Evolutionary conservation across 495 filamentous ascomycete species (phyloP), one percentile per base, ranked within the genome.

Genomic region (Neurospora intermedia): DNA sequence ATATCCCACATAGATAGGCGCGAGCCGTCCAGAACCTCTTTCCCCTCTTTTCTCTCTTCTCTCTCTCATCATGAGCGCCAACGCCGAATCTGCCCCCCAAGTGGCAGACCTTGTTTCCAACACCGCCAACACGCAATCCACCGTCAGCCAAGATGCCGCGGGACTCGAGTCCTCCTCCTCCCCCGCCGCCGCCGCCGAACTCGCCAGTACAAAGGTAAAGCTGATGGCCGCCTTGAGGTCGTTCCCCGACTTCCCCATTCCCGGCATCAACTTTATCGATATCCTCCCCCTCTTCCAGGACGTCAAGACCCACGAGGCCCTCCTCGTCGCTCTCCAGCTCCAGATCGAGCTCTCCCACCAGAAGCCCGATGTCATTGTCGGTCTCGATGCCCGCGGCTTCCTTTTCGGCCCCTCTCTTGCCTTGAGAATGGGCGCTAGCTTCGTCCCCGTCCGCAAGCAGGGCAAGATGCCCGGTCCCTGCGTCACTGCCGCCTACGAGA

Each of bases 221-320:
- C 83, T 89, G 62, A 78, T 82, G 74, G 80, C 82, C 70, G 80
- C 85, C 69, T 82, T 88, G 39, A 83, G 83, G 80, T 91, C 92
- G 82, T 97, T 92, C 84, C 91, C 92, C 73, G 94, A 99, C 87
- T 98, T 99, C 84, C 96, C 96, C 43, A 90, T 91, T 69, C 91
- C 92, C 7, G 96, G 96, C 81, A 94, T 99, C 80, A 87, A 97
- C 72, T 99, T 99, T 83, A 93, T 98, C 87, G 96, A 99, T 83
- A 98, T 99, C 84, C 89, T 99, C 73, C 96, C 96, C 42, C 91
- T 99, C 76, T 99, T 99, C 86, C 90, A 91, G 81, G 86, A 93
- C 76, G 88, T 89, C n/a, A 78, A 81, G 38, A 83, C 94, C 70
- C 96, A 98, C 83, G 85, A 86, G 72, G 85, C 89, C 38, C 90